Percentiles rank a stretch among this genome's conserved stretches.
phyloP scores from a whole-genome alignment of 805 yeast species.

The Kodamaea fukazawae region DNA sequence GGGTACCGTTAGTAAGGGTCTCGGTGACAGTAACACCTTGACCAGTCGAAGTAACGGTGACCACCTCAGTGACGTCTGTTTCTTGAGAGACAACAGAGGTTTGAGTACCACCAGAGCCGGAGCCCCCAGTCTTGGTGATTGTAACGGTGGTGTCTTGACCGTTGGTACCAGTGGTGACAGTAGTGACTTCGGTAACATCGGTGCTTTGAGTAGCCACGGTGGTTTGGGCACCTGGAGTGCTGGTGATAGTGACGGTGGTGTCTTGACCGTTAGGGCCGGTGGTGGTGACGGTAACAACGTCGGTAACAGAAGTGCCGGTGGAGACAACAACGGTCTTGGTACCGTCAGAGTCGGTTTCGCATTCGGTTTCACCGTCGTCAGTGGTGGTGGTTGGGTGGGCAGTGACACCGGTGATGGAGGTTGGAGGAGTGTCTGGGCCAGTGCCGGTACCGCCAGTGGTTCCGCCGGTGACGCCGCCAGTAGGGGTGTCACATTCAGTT shows the following conservation, averaged over 20 bases:
- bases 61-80: conserved; percentile 1
- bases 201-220: neutral
- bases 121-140: too few species aligned
- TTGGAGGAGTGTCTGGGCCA: too few species aligned
- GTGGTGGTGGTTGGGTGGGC: too few species aligned
- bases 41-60: neutral
- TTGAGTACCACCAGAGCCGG: too few species aligned
- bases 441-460: too few species aligned
- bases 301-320: conserved; percentile 1
- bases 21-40: neutral
- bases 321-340: neutral
- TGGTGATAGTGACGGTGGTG: neutral
- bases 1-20: neutral
- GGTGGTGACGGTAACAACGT: neutral
- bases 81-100: neutral
- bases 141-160: too few species aligned
- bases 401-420: too few species aligned
- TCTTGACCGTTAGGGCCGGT: neutral
- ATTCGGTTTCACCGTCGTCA: too few species aligned
- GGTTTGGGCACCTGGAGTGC: neutral
- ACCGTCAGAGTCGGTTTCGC: too few species aligned
- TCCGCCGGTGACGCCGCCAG: too few species aligned
- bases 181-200: neutral
- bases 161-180: neutral
- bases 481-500: too few species aligned